Evolutionary conservation across 2,329 filamentous ascomycete genomes (phyloP).

Genomic region (Magnaporthiopsis rhizophila): DNA sequence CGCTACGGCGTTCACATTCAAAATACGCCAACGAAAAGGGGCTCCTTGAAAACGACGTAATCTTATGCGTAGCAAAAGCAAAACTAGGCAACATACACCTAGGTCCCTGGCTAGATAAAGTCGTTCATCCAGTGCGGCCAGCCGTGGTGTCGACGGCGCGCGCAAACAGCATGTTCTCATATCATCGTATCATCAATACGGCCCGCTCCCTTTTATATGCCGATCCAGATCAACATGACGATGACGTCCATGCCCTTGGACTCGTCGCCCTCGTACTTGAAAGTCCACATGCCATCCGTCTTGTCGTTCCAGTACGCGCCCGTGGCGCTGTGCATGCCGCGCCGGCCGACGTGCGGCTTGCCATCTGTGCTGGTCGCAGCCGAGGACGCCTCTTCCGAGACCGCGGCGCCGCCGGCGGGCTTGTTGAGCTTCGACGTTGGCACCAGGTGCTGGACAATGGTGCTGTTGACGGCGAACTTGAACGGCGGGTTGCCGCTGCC

Average conservation of each 20-base stretch:
- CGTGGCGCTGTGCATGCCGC: slow-evolving; percentile 83
- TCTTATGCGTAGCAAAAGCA: neutral
- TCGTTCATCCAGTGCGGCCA: neutral
- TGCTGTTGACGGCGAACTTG: slow-evolving; percentile 97
- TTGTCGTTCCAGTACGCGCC: slow-evolving; percentile 88
- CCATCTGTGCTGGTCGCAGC: slow-evolving; percentile 49
- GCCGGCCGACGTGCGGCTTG: slow-evolving; percentile 68
- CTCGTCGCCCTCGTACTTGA: slow-evolving; percentile 69
- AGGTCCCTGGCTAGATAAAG: neutral
- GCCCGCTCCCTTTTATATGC: slow-evolving; percentile 35
- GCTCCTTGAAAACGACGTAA: neutral
- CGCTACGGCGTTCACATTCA: neutral
- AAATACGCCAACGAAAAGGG: neutral
- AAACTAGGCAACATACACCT: neutral
- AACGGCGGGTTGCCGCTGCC: slow-evolving; percentile 52
- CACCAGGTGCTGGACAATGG: slow-evolving; percentile 89
- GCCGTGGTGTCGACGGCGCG: neutral
- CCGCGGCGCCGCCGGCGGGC: slow-evolving; percentile 41
- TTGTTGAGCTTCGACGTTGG: slow-evolving; percentile 58
- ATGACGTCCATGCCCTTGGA: slow-evolving; percentile 62
- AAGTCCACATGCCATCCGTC: slow-evolving; percentile 84
- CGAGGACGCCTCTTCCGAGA: slow-evolving; percentile 39
- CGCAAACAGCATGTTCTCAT: neutral
- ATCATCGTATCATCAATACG: neutral
- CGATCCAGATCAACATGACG: slow-evolving; percentile 72